Base-by-base conservation (phyloP, 2,329 filamentous ascomycete species). In the Cucurbitaria berberidis region DNA sequence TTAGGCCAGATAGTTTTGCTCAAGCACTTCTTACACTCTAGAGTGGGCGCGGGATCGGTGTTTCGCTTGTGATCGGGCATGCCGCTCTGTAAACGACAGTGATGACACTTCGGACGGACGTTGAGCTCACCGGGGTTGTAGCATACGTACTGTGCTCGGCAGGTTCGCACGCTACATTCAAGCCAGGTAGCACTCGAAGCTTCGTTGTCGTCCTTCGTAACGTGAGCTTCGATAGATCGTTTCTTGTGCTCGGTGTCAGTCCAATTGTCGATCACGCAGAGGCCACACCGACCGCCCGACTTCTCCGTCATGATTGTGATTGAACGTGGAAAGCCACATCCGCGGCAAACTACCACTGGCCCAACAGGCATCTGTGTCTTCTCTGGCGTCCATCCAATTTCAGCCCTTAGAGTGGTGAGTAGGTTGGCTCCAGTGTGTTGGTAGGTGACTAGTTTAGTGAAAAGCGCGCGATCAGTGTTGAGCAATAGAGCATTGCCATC, bases 81-180 rank as follows among this genome's bases (percentile, higher is more conserved):
- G 5, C 27, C 5, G 35, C 45, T 24, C 41, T 62, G 58, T n/a
- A 48, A 45, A 11, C 80, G 77, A 59, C 81, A 83, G 64, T 78
- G 82, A 62, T 77, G 70, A 62, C 81, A 83, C 62, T 83, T 83
- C 26, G 81, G 60, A 1, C 76, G 77, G 1, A 80, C 76, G 0
- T 69, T 73, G n/a, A 82, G 70, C 1, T 60, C 57, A 3, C 74
- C 64, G 2, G 73, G 61, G 36, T 78, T 74, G 61, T 83, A 83
- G 4, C 82, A 77, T 24, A 82, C 76, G 57, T 83, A 84, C 62
- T 82, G 80, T 1, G 75, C 78, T 10, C 80, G 74, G 63, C 81
- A 83, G 8, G 64, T 62, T 1, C 42, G 50, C n/a, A 73, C 66
- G 32, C 55, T 67, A 59, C 81, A 84, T 62, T 83, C 81, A 0